phyloP scores from a whole-genome alignment of 2,329 filamentous ascomycete species.

The Chaetomium strumarium region DNA sequence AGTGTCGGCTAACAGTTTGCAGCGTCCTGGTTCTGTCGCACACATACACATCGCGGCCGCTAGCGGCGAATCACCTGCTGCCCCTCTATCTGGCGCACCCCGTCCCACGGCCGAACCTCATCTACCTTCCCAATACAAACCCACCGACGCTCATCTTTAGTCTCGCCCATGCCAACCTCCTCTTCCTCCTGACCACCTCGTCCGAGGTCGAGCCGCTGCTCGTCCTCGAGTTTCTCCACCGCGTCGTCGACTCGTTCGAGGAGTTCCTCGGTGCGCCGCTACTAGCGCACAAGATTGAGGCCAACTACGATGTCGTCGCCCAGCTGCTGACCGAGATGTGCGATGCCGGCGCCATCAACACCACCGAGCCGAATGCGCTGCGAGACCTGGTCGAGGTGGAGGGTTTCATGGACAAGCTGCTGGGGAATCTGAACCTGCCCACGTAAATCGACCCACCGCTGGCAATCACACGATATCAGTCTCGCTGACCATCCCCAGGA shows the following conservation, averaged over 20 bases:
- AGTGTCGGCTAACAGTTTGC: not conserved
- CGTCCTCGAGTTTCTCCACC: conserved; percentile 89
- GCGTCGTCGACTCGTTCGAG: conserved; percentile 85
- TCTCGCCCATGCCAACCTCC: conserved; percentile 76
- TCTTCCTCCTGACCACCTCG: conserved; percentile 80
- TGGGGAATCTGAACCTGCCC: conserved; percentile 81
- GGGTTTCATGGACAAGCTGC: conserved; percentile 78
- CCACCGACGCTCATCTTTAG: conserved; percentile 88
- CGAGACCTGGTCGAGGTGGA: conserved; percentile 89
- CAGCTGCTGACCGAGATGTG: conserved; percentile 95
- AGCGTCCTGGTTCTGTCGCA: conserved; percentile 85
- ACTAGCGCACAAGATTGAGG: conserved; percentile 78
- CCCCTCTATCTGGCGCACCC: conserved; percentile 83
- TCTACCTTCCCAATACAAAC: conserved; percentile 75
- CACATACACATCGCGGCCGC: conserved; percentile 76
- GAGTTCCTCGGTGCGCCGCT: conserved; percentile 89
- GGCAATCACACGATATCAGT: not conserved
- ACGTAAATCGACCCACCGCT: conserved; percentile 41
- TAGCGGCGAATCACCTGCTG: conserved; percentile 68
- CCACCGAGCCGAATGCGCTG: conserved; percentile 88
- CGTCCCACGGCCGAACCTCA: conserved; percentile 72
- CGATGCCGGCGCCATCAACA: conserved; percentile 81
- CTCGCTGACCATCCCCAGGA: not conserved
- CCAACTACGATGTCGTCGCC: conserved; percentile 86
- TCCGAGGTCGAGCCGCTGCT: conserved; percentile 83